Evolutionary conservation across 1,139 yeast species (phyloP).

Genomic region (Taiozyma sp.): DNA sequence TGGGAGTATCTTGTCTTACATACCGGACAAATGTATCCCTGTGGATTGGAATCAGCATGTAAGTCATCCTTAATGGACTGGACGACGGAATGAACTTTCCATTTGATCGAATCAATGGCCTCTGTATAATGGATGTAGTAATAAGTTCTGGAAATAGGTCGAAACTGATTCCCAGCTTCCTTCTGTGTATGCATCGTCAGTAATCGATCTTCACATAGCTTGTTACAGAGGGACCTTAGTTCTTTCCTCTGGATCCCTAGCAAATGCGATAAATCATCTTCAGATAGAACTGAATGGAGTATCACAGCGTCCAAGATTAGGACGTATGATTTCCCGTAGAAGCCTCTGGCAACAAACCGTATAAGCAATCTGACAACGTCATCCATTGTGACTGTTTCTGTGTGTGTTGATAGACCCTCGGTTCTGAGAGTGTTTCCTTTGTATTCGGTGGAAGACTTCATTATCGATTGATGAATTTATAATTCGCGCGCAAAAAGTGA

Average conservation of each 20-base stretch:
- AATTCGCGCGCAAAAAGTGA: background rate
- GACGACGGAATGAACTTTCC: conserved; percentile 91
- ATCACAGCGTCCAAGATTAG: conserved; percentile 85
- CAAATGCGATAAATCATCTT: conserved; percentile 80
- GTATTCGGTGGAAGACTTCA: background rate
- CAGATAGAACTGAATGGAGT: conserved; percentile 87
- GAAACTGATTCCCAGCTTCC: conserved; percentile 71
- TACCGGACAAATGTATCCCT: conserved; percentile 86
- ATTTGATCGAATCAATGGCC: conserved; percentile 91
- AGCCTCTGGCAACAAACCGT: conserved; percentile 72
- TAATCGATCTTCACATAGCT: conserved; percentile 77
- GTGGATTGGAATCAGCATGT: conserved; percentile 80
- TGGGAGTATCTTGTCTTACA: conserved; percentile 80
- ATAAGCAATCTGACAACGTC: conserved; percentile 19
- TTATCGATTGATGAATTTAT: background rate
- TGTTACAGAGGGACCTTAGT: conserved; percentile 74
- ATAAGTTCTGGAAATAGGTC: conserved; percentile 71
- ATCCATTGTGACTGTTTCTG: conserved; percentile 15
- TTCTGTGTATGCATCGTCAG: conserved; percentile 65
- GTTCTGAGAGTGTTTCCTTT: background rate
- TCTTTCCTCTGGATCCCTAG: conserved; percentile 85
- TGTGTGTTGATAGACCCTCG: background rate
- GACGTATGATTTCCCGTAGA: conserved; percentile 80
- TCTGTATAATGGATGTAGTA: conserved; percentile 87
- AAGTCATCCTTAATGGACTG: conserved; percentile 74